These are phyloP conservation scores for Jamesozyma lodderae DNA, from an alignment of 805 yeast species.

Conservation along the genomic window DNA sequence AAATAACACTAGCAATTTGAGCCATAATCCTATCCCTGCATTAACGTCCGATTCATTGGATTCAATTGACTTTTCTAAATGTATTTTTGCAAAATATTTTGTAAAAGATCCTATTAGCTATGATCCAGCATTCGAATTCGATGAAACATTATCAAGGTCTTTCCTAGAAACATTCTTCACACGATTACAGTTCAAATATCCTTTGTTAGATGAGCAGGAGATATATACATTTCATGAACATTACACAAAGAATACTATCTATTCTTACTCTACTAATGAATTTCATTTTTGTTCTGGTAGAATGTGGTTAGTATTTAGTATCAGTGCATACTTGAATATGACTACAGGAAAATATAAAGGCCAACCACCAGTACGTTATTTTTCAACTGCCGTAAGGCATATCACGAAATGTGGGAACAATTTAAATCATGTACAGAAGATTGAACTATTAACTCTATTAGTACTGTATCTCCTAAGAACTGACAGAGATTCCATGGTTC, in stretches of 20 bases:
- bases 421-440: constrained; percentile 36
- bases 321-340: constrained; percentile 43
- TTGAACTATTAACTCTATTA: constrained; percentile 44
- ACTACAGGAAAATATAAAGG: constrained; percentile 49
- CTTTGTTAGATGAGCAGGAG: constrained; percentile 46
- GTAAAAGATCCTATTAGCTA: constrained; percentile 35
- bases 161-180: constrained; percentile 46
- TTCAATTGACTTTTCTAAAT: constrained; percentile 33
- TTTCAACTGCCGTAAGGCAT: constrained; percentile 52
- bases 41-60: constrained; percentile 28
- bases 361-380: constrained; percentile 45
- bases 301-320: constrained; percentile 46
- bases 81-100: constrained; percentile 39
- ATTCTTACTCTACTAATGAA: constrained; percentile 28
- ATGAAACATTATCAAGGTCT: constrained; percentile 40
- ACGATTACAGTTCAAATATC: constrained; percentile 48
- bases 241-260: constrained; percentile 36
- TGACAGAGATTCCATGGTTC: constrained; percentile 48
- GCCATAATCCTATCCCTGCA: constrained; percentile 6
- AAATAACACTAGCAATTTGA: background rate
- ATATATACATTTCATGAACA: constrained; percentile 42
- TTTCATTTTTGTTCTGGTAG: constrained; percentile 47
- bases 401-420: constrained; percentile 38
- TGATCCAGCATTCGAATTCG: constrained; percentile 47
- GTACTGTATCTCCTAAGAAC: constrained; percentile 50